Conservation (phyloP, 192 early-diverging fungal species). For the Tieghemiomyces parasiticus region DNA sequence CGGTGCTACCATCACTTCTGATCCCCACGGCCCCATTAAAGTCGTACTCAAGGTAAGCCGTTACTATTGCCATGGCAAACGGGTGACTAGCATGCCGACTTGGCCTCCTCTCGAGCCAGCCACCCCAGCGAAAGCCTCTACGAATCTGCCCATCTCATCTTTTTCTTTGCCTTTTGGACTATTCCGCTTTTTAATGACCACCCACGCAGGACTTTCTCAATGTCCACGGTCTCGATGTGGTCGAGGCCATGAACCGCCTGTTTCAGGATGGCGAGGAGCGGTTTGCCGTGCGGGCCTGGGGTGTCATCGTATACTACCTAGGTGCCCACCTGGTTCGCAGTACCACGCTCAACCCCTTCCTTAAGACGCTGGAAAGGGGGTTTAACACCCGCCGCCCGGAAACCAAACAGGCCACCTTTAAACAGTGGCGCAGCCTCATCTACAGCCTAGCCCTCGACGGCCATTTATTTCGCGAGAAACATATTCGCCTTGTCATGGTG, state of each 20-base stretch:
- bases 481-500: not conserved
- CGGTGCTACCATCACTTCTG: no score
- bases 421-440: not conserved
- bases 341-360: not conserved
- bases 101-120: not conserved
- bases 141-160: not conserved
- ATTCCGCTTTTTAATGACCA: not conserved
- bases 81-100: not conserved
- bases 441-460: not conserved
- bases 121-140: not conserved
- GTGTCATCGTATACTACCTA: not conserved
- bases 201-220: not conserved
- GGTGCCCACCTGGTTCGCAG: not conserved
- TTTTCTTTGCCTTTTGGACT: not conserved
- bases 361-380: not conserved
- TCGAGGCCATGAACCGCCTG: not conserved
- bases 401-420: not conserved
- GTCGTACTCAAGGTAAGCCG: not conserved
- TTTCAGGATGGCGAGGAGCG: not conserved
- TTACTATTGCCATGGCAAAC: not conserved
- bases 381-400: not conserved
- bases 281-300: not conserved
- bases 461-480: not conserved
- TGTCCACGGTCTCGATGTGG: not conserved
- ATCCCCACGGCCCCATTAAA: not conserved